phyloP scores from a whole-genome alignment of 2,329 filamentous ascomycete species.

The Fusarium chuoi region DNA sequence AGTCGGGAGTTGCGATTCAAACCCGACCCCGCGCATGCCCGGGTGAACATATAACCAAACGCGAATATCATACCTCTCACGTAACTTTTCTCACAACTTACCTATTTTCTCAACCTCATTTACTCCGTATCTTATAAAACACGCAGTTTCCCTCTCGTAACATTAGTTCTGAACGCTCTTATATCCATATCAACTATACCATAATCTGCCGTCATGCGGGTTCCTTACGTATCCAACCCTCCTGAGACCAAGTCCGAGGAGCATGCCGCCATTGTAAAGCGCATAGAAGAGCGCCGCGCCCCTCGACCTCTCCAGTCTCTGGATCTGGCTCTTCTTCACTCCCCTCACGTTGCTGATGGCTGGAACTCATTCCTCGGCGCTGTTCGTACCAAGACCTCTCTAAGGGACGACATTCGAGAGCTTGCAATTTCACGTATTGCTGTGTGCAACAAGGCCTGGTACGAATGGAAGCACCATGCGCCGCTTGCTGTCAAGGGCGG shows the following conservation, averaged over 20 bases:
- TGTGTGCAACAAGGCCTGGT: constrained; percentile 82
- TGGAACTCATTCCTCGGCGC: constrained; percentile 78
- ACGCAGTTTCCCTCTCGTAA: neutral
- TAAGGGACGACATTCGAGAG: constrained; percentile 72
- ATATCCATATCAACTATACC: constrained; percentile 11
- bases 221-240: constrained; percentile 71
- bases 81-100: neutral
- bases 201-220: constrained; percentile 63
- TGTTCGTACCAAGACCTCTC: constrained; percentile 63
- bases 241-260: constrained; percentile 56
- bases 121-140: neutral
- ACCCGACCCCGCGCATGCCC: constrained; percentile 41
- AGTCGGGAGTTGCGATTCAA: constrained; percentile 40
- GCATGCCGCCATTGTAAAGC: constrained; percentile 68
- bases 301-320: constrained; percentile 78
- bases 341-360: constrained; percentile 78
- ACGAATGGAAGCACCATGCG: constrained; percentile 85
- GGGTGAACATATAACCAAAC: constrained; percentile 45
- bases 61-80: constrained; percentile 3
- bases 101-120: neutral
- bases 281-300: constrained; percentile 71
- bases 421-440: constrained; percentile 85
- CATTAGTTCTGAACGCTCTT: neutral
- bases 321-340: constrained; percentile 81
- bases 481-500: constrained; percentile 71